Conservation (phyloP, 2,329 filamentous ascomycete species). For the Fusarium kyushuense region DNA sequence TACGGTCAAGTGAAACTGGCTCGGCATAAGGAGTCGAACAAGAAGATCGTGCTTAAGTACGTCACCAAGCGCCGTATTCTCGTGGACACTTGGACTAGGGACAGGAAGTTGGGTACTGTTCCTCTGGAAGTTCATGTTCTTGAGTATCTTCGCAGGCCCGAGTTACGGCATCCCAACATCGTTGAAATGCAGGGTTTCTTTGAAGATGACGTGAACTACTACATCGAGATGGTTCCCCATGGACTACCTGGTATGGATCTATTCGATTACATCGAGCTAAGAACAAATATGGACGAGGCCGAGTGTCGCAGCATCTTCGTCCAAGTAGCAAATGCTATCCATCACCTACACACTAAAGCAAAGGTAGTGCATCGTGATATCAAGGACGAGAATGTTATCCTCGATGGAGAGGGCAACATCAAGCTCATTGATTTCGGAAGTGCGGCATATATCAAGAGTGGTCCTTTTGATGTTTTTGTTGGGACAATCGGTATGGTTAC, state of each 20-base stretch:
- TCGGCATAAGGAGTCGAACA: conserved; percentile 81
- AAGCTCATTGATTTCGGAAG: conserved; percentile 99
- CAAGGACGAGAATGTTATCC: conserved; percentile 97
- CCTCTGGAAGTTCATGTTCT: conserved; percentile 97
- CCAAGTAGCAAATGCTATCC: conserved; percentile 89
- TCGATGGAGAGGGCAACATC: conserved; percentile 94
- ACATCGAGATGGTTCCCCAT: conserved; percentile 98
- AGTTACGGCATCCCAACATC: conserved; percentile 75
- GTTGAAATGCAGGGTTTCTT: conserved; percentile 81
- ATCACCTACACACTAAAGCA: conserved; percentile 91
- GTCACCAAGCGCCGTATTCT: conserved; percentile 97
- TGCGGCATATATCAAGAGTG: conserved; percentile 97
- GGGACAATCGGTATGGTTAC: conserved; percentile 90
- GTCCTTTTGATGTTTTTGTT: conserved; percentile 98
- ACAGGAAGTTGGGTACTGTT: conserved; percentile 91
- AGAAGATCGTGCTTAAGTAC: conserved; percentile 95
- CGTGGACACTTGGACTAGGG: conserved; percentile 97
- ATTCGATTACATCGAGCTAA: conserved; percentile 98
- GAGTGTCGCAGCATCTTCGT: conserved; percentile 96
- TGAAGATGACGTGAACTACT: conserved; percentile 90
- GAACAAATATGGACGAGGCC: conserved; percentile 94
- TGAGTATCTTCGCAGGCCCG: conserved; percentile 86
- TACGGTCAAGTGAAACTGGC: conserved; percentile 98
- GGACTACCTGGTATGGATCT: conserved; percentile 97
- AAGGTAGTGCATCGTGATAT: conserved; percentile 96